phyloP scores from a whole-genome alignment of 1,139 yeast genomes.

The Kodamaea anthophila region DNA sequence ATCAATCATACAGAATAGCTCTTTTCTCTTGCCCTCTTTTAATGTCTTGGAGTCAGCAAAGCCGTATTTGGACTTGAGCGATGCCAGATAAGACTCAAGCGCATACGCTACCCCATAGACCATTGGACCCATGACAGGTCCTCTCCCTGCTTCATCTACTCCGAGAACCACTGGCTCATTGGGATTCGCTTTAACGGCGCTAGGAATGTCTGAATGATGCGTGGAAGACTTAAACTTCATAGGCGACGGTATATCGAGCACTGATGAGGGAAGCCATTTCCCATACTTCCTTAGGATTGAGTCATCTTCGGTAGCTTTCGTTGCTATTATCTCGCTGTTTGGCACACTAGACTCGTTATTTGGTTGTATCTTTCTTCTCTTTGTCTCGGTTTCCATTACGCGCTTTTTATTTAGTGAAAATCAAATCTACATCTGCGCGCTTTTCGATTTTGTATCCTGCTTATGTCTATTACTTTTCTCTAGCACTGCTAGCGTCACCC shows the following conservation, averaged over 20 bases:
- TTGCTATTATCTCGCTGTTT: too few relatives aligned
- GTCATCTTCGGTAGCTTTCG: too few relatives aligned
- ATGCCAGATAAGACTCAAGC: slow-evolving; percentile 44
- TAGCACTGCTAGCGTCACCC: background rate
- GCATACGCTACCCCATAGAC: slow-evolving; percentile 89
- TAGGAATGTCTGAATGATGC: slow-evolving; percentile 30
- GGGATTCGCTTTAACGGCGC: slow-evolving; percentile 12
- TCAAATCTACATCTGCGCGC: background rate
- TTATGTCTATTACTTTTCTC: background rate
- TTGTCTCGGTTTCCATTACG: too few relatives aligned
- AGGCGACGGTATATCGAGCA: slow-evolving; percentile 19
- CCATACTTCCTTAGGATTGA: too few relatives aligned
- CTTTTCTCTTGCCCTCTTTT: slow-evolving; percentile 63
- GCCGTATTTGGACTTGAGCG: slow-evolving; percentile 54
- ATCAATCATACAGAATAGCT: slow-evolving; percentile 49
- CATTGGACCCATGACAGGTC: slow-evolving; percentile 97
- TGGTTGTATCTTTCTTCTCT: too few relatives aligned
- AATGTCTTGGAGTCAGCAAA: slow-evolving; percentile 91
- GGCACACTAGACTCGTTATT: too few relatives aligned
- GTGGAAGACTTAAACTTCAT: slow-evolving; percentile 28
- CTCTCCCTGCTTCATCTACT: slow-evolving; percentile 97
- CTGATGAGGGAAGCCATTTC: slow-evolving; percentile 30
- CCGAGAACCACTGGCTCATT: slow-evolving; percentile 53
- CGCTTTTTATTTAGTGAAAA: background rate
- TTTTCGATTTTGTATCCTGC: background rate